Evolutionary conservation across 2,329 filamentous ascomycete genomes (phyloP).

Genomic region (Elsinoe fawcettii): DNA sequence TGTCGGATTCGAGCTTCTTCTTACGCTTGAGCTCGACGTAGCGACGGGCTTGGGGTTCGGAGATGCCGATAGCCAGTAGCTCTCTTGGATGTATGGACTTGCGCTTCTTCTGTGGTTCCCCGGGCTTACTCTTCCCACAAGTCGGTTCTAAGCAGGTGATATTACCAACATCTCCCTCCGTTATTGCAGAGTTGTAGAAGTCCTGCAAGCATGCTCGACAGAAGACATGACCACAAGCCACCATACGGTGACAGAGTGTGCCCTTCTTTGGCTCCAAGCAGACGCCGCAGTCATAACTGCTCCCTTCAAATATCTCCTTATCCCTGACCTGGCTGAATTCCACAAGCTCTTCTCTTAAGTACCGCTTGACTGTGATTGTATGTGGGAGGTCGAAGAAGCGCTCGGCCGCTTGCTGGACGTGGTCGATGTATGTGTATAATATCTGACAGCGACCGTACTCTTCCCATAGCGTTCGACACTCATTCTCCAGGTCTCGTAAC

Average conservation of each 20-base stretch:
- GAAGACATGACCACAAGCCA: constrained; percentile 84
- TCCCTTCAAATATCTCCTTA: constrained; percentile 67
- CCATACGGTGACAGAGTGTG: constrained; percentile 67
- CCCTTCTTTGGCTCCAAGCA: constrained; percentile 93
- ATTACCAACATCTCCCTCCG: constrained; percentile 68
- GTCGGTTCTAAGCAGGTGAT: constrained; percentile 74
- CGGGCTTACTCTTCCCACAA: constrained; percentile 57
- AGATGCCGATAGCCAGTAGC: constrained; percentile 48
- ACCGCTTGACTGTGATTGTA: constrained; percentile 39
- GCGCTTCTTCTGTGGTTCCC: constrained; percentile 33
- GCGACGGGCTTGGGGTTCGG: constrained; percentile 64
- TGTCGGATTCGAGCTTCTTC: constrained; percentile 83
- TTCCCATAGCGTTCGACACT: constrained; percentile 49
- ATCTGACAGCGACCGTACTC: constrained; percentile 51
- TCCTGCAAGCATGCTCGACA: constrained; percentile 80
- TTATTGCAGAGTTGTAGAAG: constrained; percentile 84
- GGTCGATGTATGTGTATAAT: constrained; percentile 53
- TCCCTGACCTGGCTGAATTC: constrained; percentile 71
- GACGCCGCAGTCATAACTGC: constrained; percentile 80
- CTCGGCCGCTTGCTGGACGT: constrained; percentile 52
- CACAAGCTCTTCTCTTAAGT: constrained; percentile 60
- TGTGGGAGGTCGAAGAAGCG: constrained; percentile 45
- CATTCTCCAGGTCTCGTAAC: constrained; percentile 39
- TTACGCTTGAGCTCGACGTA: constrained; percentile 91
- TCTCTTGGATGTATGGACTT: constrained; percentile 76